phyloP scores from a whole-genome alignment of 768 basidiomycete genomes.

The Neoboletus brunneissimus region DNA sequence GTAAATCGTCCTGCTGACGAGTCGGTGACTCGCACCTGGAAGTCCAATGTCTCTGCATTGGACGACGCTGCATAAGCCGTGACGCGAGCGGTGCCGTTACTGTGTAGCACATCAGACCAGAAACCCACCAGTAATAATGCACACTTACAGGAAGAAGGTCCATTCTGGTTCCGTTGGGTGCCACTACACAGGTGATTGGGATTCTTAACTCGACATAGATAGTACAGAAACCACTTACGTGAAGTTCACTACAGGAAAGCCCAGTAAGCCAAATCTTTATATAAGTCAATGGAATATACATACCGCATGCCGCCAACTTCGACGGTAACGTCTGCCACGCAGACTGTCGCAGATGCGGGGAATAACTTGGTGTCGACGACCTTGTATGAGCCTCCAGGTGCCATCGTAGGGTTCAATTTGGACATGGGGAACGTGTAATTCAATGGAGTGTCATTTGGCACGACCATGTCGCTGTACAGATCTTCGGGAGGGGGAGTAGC shows the following conservation, averaged over 20 bases:
- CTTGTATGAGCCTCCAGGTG: slow-evolving; percentile 57
- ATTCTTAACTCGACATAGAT: neutral
- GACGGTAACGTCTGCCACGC: slow-evolving; percentile 55
- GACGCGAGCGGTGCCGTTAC: slow-evolving; percentile 41
- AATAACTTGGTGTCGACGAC: slow-evolving; percentile 58
- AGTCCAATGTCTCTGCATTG: slow-evolving; percentile 44
- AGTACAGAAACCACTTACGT: slow-evolving; percentile 31
- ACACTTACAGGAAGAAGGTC: slow-evolving; percentile 40
- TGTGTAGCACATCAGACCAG: slow-evolving; percentile 14
- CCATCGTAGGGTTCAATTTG: slow-evolving; percentile 39
- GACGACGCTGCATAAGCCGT: slow-evolving; percentile 41
- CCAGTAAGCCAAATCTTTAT: neutral
- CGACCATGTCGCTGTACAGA: slow-evolving; percentile 40
- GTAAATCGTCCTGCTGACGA: neutral
- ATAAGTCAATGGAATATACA: slow-evolving; percentile 4
- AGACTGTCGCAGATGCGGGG: slow-evolving; percentile 49
- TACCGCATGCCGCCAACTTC: slow-evolving; percentile 62
- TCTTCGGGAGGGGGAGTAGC: slow-evolving; percentile 44
- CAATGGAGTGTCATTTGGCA: slow-evolving; percentile 48
- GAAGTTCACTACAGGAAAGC: slow-evolving; percentile 38
- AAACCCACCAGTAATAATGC: neutral
- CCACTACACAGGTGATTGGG: slow-evolving; percentile 34
- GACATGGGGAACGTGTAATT: slow-evolving; percentile 57
- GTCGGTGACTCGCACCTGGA: slow-evolving; percentile 31
- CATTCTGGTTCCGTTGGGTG: slow-evolving; percentile 51